Evolutionary conservation across 1,284 basidiomycete genomes (phyloP).

Genomic region (Boletus semigastroideus): DNA sequence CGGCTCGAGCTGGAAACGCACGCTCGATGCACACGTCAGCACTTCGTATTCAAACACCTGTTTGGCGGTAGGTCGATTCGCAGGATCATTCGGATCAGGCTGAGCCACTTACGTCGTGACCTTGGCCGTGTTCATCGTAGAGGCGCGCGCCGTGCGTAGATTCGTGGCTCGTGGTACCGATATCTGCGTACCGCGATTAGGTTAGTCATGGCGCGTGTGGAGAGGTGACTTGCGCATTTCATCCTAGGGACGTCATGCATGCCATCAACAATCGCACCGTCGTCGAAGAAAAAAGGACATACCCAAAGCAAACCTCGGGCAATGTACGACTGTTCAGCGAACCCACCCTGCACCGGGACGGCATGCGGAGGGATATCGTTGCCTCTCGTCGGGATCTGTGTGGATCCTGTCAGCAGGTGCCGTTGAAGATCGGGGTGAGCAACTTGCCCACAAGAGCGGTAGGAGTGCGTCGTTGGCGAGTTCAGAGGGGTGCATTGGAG

Average conservation of each 20-base stretch:
- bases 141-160: slow-evolving; percentile 17
- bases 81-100: neutral
- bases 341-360: slow-evolving; percentile 14
- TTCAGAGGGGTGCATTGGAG: slow-evolving; percentile 8
- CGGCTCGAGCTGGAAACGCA: slow-evolving; percentile 20
- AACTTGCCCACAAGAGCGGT: slow-evolving; percentile 24
- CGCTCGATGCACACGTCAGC: slow-evolving; percentile 17
- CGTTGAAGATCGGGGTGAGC: too few relatives aligned
- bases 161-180: slow-evolving; percentile 20
- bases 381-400: slow-evolving; percentile 18
- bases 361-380: slow-evolving; percentile 25
- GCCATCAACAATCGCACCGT: slow-evolving; percentile 11
- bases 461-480: neutral
- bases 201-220: neutral
- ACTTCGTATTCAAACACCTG: slow-evolving; percentile 29
- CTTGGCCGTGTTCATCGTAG: slow-evolving; percentile 11
- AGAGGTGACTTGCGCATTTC: slow-evolving; percentile 21
- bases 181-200: slow-evolving; percentile 8
- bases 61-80: neutral
- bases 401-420: neutral
- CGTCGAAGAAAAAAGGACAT: neutral
- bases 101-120: slow-evolving; percentile 12
- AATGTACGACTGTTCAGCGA: slow-evolving; percentile 17
- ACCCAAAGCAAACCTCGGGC: slow-evolving; percentile 20
- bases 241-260: slow-evolving; percentile 8